Conservation (phyloP, 495 filamentous ascomycete genomes). For the Sordaria brevicollis region DNA sequence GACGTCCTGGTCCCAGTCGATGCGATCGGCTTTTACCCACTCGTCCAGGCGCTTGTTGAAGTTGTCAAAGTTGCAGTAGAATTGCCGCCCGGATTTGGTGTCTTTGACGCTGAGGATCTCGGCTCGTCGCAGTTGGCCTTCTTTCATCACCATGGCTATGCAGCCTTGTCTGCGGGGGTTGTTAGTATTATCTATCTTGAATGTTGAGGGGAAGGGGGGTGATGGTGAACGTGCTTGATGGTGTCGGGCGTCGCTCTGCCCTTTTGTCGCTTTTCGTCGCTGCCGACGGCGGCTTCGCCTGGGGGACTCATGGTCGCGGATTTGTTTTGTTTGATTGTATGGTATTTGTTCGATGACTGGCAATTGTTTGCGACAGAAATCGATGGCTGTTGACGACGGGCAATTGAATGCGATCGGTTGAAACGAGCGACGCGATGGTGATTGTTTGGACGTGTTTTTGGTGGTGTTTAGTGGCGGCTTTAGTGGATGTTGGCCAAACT, state of each 20-base stretch:
- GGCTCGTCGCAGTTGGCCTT: slow-evolving; percentile 78
- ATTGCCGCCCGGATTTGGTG: slow-evolving; percentile 71
- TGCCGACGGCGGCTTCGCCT: slow-evolving; percentile 35
- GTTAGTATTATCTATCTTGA: slow-evolving; percentile 1
- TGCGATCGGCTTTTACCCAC: slow-evolving; percentile 73
- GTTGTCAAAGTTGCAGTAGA: slow-evolving; percentile 96
- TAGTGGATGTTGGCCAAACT: background rate
- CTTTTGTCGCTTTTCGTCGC: slow-evolving; percentile 49
- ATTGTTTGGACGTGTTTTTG: background rate
- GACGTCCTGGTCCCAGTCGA: slow-evolving; percentile 61
- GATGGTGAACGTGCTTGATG: slow-evolving; percentile 46
- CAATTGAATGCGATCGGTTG: background rate
- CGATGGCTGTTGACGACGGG: background rate
- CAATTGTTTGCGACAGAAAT: background rate
- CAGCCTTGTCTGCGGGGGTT: slow-evolving; percentile 31
- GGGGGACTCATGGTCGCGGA: slow-evolving; percentile 30
- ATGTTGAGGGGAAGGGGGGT: background rate
- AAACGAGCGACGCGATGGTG: background rate
- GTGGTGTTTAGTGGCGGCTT: background rate
- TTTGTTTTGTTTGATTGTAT: background rate
- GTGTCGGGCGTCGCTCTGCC: slow-evolving; percentile 71
- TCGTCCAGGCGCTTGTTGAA: slow-evolving; percentile 99
- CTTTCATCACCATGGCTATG: slow-evolving; percentile 43
- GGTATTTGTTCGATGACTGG: background rate
- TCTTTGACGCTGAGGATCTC: slow-evolving; percentile 86